phyloP scores from a whole-genome alignment of 2,329 filamentous ascomycete species.

The Aspergillus caelatus region DNA sequence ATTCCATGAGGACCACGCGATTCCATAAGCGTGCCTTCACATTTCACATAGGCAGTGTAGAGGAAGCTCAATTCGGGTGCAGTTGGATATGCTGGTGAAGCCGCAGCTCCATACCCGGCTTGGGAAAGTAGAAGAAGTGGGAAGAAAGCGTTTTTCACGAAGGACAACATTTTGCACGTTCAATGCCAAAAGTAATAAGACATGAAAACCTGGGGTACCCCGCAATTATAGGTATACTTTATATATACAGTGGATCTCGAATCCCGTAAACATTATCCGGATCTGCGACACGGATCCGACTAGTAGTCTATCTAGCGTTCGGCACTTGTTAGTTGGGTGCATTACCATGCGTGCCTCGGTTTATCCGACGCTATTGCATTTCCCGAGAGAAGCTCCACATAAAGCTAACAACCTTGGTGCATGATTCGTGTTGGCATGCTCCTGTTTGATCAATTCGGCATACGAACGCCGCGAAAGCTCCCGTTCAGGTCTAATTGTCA shows the following conservation, averaged over 20 bases:
- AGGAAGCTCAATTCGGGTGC: conserved; percentile 26
- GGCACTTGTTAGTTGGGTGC: background rate
- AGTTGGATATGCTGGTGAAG: background rate
- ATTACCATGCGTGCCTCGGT: background rate
- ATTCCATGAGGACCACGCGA: conserved; percentile 22
- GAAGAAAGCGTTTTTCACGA: background rate
- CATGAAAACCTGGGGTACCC: background rate
- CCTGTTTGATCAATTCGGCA: background rate
- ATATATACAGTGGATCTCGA: background rate
- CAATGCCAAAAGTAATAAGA: background rate
- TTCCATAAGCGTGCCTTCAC: conserved; percentile 22
- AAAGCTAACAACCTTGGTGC: background rate
- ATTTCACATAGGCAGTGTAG: conserved; percentile 29
- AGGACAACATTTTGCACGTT: background rate
- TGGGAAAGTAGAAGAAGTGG: background rate
- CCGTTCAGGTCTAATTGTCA: background rate
- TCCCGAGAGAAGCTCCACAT: background rate
- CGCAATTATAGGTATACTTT: background rate
- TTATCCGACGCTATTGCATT: background rate
- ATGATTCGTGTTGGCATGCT: background rate
- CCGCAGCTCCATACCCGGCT: background rate
- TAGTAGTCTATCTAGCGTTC: background rate
- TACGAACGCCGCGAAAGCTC: background rate
- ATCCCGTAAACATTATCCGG: background rate
- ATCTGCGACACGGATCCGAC: background rate